Percentiles rank a stretch among this genome's conserved stretches.
These are phyloP conservation scores for Escovopsis sp. DNA, from an alignment of 2,329 filamentous ascomycete species.

Conservation along the genomic window DNA sequence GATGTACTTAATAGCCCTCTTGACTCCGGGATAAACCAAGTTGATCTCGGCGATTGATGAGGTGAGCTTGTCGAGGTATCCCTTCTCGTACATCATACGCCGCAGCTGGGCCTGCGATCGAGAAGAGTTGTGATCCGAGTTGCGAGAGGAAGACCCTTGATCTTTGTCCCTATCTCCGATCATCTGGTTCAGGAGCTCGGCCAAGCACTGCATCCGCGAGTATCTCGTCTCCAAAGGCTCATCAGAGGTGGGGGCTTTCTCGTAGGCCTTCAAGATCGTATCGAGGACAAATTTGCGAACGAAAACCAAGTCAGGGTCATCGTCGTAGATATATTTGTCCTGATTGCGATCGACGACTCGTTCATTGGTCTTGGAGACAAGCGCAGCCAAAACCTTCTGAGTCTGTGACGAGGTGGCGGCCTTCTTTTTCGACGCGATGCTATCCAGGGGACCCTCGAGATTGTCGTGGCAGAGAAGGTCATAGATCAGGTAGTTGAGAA, in stretches of 20 bases:
- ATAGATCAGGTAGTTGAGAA: constrained; percentile 85
- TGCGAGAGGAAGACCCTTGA: constrained; percentile 26
- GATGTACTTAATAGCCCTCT: constrained; percentile 92
- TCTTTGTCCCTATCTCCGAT: constrained; percentile 64
- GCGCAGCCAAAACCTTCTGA: constrained; percentile 68
- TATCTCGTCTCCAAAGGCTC: constrained; percentile 79
- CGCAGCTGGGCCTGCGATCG: constrained; percentile 70
- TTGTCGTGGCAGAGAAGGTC: constrained; percentile 51
- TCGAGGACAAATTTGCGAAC: constrained; percentile 92
- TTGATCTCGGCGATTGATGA: constrained; percentile 90
- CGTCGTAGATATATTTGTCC: constrained; percentile 51
- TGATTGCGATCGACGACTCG: constrained; percentile 41
- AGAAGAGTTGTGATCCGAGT: constrained; percentile 23
- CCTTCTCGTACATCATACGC: constrained; percentile 96
- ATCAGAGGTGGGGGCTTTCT: constrained; percentile 63
- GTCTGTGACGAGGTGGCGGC: constrained; percentile 72
- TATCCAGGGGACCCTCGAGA: constrained; percentile 54
- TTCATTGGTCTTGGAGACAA: constrained; percentile 80
- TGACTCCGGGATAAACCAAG: constrained; percentile 83
- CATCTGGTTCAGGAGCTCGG: constrained; percentile 87
- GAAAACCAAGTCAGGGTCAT: constrained; percentile 73
- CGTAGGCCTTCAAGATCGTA: constrained; percentile 81
- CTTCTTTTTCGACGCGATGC: constrained; percentile 68
- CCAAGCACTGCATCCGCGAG: constrained; percentile 69
- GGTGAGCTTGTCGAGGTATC: constrained; percentile 78